Conservation (phyloP, 2,329 filamentous ascomycete genomes). For the Sphaerostilbella broomeana region DNA sequence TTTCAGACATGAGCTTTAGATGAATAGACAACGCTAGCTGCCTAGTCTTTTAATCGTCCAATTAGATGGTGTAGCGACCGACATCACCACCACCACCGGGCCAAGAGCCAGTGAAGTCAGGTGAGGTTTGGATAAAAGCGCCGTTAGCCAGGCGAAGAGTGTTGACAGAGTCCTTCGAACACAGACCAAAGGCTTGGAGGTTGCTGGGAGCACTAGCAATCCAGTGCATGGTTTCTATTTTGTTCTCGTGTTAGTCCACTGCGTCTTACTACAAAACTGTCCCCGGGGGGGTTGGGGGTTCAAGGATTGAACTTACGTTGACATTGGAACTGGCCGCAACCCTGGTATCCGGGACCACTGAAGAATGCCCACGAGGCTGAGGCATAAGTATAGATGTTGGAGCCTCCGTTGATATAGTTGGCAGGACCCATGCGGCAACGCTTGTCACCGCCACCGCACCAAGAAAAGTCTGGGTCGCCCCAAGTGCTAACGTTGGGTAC, state of each 20-base stretch:
- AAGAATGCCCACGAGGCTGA: slow-evolving; percentile 40
- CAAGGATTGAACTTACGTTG: slow-evolving; percentile 23
- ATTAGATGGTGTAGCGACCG: slow-evolving; percentile 29
- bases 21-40: too few relatives aligned
- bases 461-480: slow-evolving; percentile 38
- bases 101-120: slow-evolving; percentile 32
- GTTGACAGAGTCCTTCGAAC: slow-evolving; percentile 32
- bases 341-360: slow-evolving; percentile 32
- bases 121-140: slow-evolving; percentile 24
- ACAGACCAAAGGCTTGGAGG: slow-evolving; percentile 36
- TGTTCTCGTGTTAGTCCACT: slow-evolving; percentile 3
- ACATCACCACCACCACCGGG: slow-evolving; percentile 26
- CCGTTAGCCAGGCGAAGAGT: slow-evolving; percentile 32
- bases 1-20: too few relatives aligned
- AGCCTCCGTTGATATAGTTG: slow-evolving; percentile 37
- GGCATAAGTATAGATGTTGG: slow-evolving; percentile 34
- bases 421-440: slow-evolving; percentile 37
- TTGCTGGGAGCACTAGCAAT: slow-evolving; percentile 32
- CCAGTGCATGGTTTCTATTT: slow-evolving; percentile 32
- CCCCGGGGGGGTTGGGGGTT: too few relatives aligned
- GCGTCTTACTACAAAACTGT: too few relatives aligned
- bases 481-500: slow-evolving; percentile 27
- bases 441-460: slow-evolving; percentile 31
- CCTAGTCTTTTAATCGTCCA: too few relatives aligned
- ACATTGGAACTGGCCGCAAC: slow-evolving; percentile 28